Evolutionary conservation across 352 stramenopile genomes (phyloP), one percentile per base, ranked within the genome.

Genomic region (Globisporangium cystogenes): DNA sequence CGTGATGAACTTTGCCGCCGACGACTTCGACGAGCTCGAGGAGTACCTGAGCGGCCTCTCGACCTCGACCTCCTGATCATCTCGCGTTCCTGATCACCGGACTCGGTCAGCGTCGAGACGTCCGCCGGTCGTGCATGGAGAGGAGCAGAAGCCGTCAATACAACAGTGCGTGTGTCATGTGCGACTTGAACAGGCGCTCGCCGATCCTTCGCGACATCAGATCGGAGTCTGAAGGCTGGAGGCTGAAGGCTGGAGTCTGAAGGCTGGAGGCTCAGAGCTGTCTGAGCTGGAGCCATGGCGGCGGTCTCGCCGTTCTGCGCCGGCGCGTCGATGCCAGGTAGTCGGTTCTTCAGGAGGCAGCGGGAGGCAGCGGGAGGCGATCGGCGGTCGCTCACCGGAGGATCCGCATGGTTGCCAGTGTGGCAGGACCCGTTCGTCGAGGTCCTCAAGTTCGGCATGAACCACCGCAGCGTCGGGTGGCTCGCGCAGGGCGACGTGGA

Each of bases 361-460:
- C 26, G 26, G 26, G 3, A 6, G 26, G 26, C 3, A 29, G 26
- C 26, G 26, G 3, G 26, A 6, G 7, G n/a, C n/a, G 36, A 18
- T 18, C 1, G 7, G 12, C 37, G 37, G 15, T 43, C 37, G 18
- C 37, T 43, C n/a, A 20, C 37, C 3, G 7, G 29, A 10, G 29
- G 31, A 14, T 36, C 11, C 12, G 4, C 4, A 15, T 4, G 33
- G 11, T 45, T 11, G 7, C 16, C 12, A 93, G 79, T 91, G 8
- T 93, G 85, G 85, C 85, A 93, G 64, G 73, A 87, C 51, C 85
- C 85, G 43, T 93, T 82, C 41, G 83, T 93, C n/a, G 82, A 95
- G 53, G 81, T 93, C 31, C 74, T 95, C 63, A 87, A 86, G 49
- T 79, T 82, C 45, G 79, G 74, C 1, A 72, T 90, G 57, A 80